Conservation (phyloP, 2,329 filamentous ascomycete genomes). For the Colletotrichum camelliae region DNA sequence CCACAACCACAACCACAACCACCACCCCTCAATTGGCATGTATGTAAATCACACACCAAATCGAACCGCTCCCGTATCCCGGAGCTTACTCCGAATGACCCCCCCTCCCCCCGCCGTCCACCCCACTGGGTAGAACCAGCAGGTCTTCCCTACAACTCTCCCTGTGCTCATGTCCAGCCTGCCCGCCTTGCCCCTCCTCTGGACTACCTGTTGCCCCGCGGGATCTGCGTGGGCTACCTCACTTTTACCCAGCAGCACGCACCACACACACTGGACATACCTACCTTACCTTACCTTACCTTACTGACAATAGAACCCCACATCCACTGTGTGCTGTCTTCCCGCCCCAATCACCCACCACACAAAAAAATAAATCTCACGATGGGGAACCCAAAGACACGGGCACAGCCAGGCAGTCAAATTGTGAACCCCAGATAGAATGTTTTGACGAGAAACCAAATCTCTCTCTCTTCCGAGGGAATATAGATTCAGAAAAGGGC, state of each 20-base stretch:
- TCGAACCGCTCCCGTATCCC: slow-evolving; percentile 9
- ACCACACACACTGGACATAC: background rate
- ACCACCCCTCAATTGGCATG: background rate
- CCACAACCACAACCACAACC: background rate
- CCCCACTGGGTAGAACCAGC: too few species aligned
- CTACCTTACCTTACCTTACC: too few species aligned
- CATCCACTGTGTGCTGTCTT: background rate
- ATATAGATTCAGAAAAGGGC: background rate
- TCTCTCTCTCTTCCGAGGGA: background rate
- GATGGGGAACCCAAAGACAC: background rate
- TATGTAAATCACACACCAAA: background rate
- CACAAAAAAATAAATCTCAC: background rate
- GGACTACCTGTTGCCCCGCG: background rate
- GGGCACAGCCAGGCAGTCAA: background rate
- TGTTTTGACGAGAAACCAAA: background rate
- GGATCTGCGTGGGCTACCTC: slow-evolving; percentile 4
- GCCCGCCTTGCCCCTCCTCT: background rate
- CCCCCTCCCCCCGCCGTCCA: too few species aligned
- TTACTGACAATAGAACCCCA: background rate
- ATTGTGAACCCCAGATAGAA: background rate
- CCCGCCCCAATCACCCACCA: background rate
- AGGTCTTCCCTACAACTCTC: too few species aligned
- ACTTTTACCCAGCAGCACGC: background rate
- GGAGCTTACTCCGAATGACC: slow-evolving; percentile 1
- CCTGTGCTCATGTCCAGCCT: background rate